These are phyloP conservation scores for Geranium incanum DNA, from an alignment of 441 rosid genomes.

Conservation along the genomic window DNA sequence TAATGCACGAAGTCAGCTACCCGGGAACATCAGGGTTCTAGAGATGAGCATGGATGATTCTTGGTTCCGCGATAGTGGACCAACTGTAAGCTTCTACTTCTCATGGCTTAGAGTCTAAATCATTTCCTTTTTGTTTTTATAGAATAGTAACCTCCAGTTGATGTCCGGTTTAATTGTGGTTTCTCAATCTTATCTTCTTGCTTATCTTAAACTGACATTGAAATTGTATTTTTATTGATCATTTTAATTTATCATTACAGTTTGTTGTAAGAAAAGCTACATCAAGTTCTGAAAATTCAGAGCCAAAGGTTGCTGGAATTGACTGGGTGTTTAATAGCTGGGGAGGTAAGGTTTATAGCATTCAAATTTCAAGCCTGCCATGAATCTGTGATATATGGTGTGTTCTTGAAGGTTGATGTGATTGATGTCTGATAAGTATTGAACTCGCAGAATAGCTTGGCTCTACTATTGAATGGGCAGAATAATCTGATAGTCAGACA, in stretches of 20 bases:
- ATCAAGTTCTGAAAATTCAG: slow-evolving; percentile 21
- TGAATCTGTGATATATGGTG: neutral
- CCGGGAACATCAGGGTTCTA: slow-evolving; percentile 60
- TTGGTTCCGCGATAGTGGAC: slow-evolving; percentile 93
- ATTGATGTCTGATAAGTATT: neutral
- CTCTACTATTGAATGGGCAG: neutral
- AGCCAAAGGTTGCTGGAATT: slow-evolving; percentile 60
- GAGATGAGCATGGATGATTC: slow-evolving; percentile 93
- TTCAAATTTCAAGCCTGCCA: slow-evolving; percentile 6
- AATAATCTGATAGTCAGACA: neutral
- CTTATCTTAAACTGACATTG: neutral
- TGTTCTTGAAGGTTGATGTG: neutral
- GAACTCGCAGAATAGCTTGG: neutral
- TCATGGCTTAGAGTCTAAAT: slow-evolving; percentile 4
- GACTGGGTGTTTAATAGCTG: slow-evolving; percentile 88
- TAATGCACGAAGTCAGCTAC: slow-evolving; percentile 66
- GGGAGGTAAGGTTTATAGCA: slow-evolving; percentile 50
- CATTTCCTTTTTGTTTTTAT: slow-evolving; percentile 7
- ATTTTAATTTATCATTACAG: slow-evolving; percentile 28
- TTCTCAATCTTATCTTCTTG: neutral
- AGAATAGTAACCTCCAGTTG: neutral
- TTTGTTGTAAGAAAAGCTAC: slow-evolving; percentile 45
- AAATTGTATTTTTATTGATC: neutral
- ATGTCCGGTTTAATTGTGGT: neutral
- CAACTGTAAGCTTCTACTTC: slow-evolving; percentile 53